Percentiles rank a stretch among this genome's conserved stretches.
Conservation (phyloP, 768 basidiomycete genomes). For the Pulveroboletus sp. region DNA sequence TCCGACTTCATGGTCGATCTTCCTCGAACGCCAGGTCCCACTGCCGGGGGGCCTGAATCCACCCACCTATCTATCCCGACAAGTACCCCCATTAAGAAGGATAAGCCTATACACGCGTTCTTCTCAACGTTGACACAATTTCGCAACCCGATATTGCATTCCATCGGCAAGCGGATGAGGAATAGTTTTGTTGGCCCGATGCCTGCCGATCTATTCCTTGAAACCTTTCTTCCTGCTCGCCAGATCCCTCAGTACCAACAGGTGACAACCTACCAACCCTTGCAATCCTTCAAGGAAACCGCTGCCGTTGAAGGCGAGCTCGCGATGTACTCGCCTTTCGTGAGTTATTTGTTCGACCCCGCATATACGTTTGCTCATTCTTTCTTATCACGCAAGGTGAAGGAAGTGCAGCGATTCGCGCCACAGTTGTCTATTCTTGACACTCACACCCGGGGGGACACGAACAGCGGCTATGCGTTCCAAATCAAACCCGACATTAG, state of each 20-base stretch:
- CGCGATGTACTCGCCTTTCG: too few species aligned
- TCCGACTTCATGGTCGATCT: too few species aligned
- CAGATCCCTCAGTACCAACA: not conserved
- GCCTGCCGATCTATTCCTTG: constrained; percentile 2
- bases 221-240: not conserved
- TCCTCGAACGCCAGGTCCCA: too few species aligned
- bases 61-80: too few species aligned
- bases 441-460: not conserved
- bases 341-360: too few species aligned
- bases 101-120: not conserved
- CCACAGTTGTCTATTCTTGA: not conserved
- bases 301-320: too few species aligned
- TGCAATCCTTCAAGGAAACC: too few species aligned
- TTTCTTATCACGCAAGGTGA: not conserved
- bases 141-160: not conserved
- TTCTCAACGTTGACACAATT: constrained; percentile 1
- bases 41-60: too few species aligned
- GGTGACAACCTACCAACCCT: too few species aligned
- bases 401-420: not conserved
- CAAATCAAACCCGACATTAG: constrained; percentile 2
- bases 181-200: not conserved
- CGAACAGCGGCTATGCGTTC: not conserved
- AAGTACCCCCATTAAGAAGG: not conserved
- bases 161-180: constrained; percentile 1
- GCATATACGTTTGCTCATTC: not conserved